Percentiles rank a stretch among this genome's conserved stretches.
phyloP scores from a whole-genome alignment of 2,329 filamentous ascomycete species.

The Epichloe hybrida region DNA sequence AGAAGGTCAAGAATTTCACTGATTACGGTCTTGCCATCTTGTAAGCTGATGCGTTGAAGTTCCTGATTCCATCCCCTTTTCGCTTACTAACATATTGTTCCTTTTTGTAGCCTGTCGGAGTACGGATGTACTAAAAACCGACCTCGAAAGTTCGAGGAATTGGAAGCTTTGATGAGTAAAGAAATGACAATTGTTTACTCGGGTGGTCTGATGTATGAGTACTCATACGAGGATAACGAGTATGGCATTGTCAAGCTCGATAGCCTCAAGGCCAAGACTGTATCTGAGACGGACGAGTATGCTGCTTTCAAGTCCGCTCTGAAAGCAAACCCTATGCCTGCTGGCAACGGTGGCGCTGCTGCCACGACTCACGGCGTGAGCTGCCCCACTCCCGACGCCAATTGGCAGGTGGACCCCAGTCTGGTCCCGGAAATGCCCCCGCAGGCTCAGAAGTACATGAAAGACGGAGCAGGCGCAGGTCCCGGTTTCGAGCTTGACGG shows the following conservation, averaged over 20 bases:
- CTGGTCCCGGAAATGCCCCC: slow-evolving; percentile 38
- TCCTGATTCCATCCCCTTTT: neutral
- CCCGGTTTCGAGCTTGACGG: slow-evolving; percentile 39
- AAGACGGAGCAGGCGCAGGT: slow-evolving; percentile 36
- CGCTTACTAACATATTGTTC: neutral
- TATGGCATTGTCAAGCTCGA: slow-evolving; percentile 69
- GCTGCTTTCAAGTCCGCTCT: slow-evolving; percentile 35
- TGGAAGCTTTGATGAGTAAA: slow-evolving; percentile 62
- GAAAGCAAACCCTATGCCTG: slow-evolving; percentile 33
- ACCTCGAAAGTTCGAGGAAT: slow-evolving; percentile 64
- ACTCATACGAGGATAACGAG: slow-evolving; percentile 63
- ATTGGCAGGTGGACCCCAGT: slow-evolving; percentile 39
- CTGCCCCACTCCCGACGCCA: slow-evolving; percentile 35
- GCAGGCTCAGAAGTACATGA: slow-evolving; percentile 38
- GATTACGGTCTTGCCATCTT: slow-evolving; percentile 84
- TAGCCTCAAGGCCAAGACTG: slow-evolving; percentile 37
- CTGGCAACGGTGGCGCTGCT: slow-evolving; percentile 35
- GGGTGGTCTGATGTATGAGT: slow-evolving; percentile 93
- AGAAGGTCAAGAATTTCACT: slow-evolving; percentile 78
- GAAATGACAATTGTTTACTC: slow-evolving; percentile 88
- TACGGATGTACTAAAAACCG: slow-evolving; percentile 78
- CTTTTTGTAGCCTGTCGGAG: slow-evolving; percentile 55
- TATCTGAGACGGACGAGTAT: slow-evolving; percentile 50
- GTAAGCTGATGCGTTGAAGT: slow-evolving; percentile 17
- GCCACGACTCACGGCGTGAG: slow-evolving; percentile 30